Evolutionary conservation across 2,329 filamentous ascomycete genomes (phyloP).

Genomic region (Acarospora socialis): DNA sequence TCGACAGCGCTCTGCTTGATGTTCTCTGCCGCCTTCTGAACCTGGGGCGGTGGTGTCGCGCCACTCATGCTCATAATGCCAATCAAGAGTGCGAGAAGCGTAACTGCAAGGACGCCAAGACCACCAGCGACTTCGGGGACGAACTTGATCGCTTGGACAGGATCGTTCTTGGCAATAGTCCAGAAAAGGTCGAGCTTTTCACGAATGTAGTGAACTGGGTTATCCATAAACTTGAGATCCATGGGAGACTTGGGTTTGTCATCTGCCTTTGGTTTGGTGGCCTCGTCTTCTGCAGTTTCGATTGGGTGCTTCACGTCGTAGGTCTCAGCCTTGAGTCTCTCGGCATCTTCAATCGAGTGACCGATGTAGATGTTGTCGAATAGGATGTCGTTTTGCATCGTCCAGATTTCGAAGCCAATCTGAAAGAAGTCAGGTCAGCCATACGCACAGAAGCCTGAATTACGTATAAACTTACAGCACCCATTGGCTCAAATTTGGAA

Average conservation of each 20-base stretch:
- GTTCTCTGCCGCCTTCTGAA: slow-evolving; percentile 59
- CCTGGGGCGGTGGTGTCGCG: slow-evolving; percentile 47
- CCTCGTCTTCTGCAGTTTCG: slow-evolving; percentile 68
- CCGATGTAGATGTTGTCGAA: slow-evolving; percentile 99
- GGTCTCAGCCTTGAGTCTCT: slow-evolving; percentile 75
- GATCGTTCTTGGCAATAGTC: slow-evolving; percentile 67
- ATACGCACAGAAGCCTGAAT: neutral
- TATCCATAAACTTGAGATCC: slow-evolving; percentile 78
- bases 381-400: slow-evolving; percentile 97
- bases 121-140: slow-evolving; percentile 84
- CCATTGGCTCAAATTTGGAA: slow-evolving; percentile 94
- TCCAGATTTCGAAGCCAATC: slow-evolving; percentile 99
- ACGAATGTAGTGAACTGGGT: slow-evolving; percentile 74
- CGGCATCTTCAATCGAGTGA: slow-evolving; percentile 85
- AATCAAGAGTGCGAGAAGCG: slow-evolving; percentile 56
- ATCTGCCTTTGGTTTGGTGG: slow-evolving; percentile 60
- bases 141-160: slow-evolving; percentile 70
- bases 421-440: slow-evolving; percentile 23
- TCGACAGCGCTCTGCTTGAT: slow-evolving; percentile 56
- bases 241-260: slow-evolving; percentile 54
- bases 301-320: slow-evolving; percentile 77
- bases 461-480: slow-evolving; percentile 56
- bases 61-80: slow-evolving; percentile 50
- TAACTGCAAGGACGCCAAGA: slow-evolving; percentile 55
- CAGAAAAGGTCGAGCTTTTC: slow-evolving; percentile 92